Percentiles rank a stretch among this genome's conserved stretches.
phyloP scores from a whole-genome alignment of 2,329 filamentous ascomycete species.

The Paraphaeosphaeria sporulosa region DNA sequence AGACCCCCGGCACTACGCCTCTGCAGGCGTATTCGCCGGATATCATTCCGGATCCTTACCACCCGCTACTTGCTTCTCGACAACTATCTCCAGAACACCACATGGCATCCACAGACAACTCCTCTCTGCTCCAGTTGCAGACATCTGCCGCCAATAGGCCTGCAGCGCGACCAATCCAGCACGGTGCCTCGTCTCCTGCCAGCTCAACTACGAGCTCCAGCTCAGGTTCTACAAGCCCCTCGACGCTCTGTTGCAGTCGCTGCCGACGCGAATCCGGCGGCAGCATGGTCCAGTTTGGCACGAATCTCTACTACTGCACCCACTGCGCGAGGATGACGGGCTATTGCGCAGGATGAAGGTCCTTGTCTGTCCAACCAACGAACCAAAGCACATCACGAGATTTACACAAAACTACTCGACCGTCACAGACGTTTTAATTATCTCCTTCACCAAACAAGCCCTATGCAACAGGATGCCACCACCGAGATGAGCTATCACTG shows the following conservation, averaged over 20 bases:
- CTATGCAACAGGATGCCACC: background rate
- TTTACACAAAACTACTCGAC: slow-evolving; percentile 1
- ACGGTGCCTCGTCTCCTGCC: slow-evolving; percentile 21
- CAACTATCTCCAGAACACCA: slow-evolving; percentile 17
- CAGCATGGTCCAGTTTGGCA: slow-evolving; percentile 48
- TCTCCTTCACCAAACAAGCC: slow-evolving; percentile 1
- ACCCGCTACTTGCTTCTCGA: slow-evolving; percentile 47
- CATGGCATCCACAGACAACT: slow-evolving; percentile 39
- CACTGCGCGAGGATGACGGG: slow-evolving; percentile 51
- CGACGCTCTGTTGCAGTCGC: slow-evolving; percentile 41
- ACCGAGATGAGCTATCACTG: background rate
- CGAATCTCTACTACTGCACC: slow-evolving; percentile 51
- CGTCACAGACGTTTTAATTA: background rate
- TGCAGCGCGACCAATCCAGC: slow-evolving; percentile 35
- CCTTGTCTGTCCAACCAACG: background rate
- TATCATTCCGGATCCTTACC: slow-evolving; percentile 38
- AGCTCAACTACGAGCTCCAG: slow-evolving; percentile 13
- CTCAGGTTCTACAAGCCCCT: slow-evolving; percentile 22
- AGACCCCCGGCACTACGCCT: slow-evolving; percentile 39
- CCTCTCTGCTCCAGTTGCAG: slow-evolving; percentile 50
- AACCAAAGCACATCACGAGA: background rate
- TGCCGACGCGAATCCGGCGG: slow-evolving; percentile 40
- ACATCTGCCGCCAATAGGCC: slow-evolving; percentile 47
- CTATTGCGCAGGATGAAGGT: slow-evolving; percentile 44
- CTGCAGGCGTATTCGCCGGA: slow-evolving; percentile 31